phyloP scores from a whole-genome alignment of 306 rosid species.

The Cajanus cajan region DNA sequence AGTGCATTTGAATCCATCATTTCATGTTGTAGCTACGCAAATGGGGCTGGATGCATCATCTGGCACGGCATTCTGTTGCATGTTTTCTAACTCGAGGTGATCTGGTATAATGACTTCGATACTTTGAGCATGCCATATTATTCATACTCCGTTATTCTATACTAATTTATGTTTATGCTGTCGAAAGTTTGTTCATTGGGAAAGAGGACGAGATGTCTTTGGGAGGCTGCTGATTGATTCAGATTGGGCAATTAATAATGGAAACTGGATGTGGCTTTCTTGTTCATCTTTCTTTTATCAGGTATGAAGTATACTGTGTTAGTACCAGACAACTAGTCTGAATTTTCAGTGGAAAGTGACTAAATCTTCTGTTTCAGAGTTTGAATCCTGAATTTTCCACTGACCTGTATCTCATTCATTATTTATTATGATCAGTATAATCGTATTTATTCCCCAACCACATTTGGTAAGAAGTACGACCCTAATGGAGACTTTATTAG shows the following conservation, averaged over 20 bases:
- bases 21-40: slow-evolving; percentile 64
- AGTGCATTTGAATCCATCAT: slow-evolving; percentile 18
- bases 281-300: slow-evolving; percentile 96
- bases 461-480: slow-evolving; percentile 95
- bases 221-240: slow-evolving; percentile 96
- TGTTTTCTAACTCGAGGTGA: slow-evolving; percentile 95
- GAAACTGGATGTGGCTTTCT: slow-evolving; percentile 96
- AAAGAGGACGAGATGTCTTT: slow-evolving; percentile 90
- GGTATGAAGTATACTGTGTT: slow-evolving; percentile 38
- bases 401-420: slow-evolving; percentile 24
- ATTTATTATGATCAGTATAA: slow-evolving; percentile 60
- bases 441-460: slow-evolving; percentile 81
- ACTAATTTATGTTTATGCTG: slow-evolving; percentile 28
- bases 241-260: slow-evolving; percentile 95
- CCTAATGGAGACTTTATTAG: slow-evolving; percentile 81
- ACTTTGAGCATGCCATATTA: neutral
- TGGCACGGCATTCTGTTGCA: slow-evolving; percentile 92
- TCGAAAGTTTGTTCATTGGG: slow-evolving; percentile 85
- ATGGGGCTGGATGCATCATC: slow-evolving; percentile 99
- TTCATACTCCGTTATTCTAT: slow-evolving; percentile 4
- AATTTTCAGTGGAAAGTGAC: slow-evolving; percentile 19
- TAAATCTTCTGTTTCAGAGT: slow-evolving; percentile 27
- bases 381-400: slow-evolving; percentile 5
- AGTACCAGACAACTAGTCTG: neutral
- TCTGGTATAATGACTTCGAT: slow-evolving; percentile 54